Base-by-base conservation (phyloP, 1,139 yeast species). In the Geotrichum histeridarum region DNA sequence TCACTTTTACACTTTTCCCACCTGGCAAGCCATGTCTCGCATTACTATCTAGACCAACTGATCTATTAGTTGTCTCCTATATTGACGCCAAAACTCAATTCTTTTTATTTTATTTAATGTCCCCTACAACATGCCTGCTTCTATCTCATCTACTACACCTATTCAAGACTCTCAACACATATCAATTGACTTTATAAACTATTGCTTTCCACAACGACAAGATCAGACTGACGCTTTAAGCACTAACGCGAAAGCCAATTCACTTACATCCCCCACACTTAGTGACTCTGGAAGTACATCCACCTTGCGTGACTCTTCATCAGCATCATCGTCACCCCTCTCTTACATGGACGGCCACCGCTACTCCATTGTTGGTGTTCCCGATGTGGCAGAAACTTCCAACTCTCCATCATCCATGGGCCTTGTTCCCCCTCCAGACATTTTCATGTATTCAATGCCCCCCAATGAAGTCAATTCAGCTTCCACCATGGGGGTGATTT, bases 381-480 rank as follows among this genome's bases (percentile, higher is more conserved):
- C 31, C 22, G 36, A 42, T 12, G 42, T 9, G 18, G 18, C 36
- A 17, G 27, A 22, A 39, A n/a, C 11, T n/a, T 12, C 7, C 2
- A 22, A 39, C 43, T 18, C 31, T 15, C 14, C 11, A 7, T 22
- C 9, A 15, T 15, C 31, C 7, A 33, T n/a, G 37, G 31, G 27
- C 12, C 27, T 39, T 4, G 32, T 11, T 4, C 15, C 33, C 36
- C 18, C 46, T 4, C 14, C 31, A 3, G 32, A 42, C 27, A 2
- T 42, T 14, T 42, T 12, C 17, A 22, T 42, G 35, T 42, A 42
- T 22, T 18, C 46, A 42, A 42, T 42, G 18, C 33, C 46, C n/a
- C 8, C n/a, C 18, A 18, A 42, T 11, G 44, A 42, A 9, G 32
- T 14, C 12, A 11, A 12, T n/a, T n/a, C 42, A 38, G 22, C 17